Conservation (phyloP, 495 filamentous ascomycete species). For the Penicillium alfredii region DNA sequence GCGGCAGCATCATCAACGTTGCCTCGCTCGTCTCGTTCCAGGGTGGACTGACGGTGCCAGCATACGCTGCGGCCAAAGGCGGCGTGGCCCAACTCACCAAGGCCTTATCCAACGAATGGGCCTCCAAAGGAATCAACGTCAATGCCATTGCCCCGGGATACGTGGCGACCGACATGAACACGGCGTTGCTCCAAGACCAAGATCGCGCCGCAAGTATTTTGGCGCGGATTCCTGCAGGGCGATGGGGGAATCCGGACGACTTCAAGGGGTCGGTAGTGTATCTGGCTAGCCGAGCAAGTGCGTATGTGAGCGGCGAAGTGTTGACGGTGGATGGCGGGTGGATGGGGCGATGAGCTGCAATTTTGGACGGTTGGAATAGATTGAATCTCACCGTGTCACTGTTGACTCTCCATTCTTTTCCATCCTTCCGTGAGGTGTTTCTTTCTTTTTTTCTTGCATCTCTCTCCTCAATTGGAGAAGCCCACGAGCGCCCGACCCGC, state of each 20-base stretch:
- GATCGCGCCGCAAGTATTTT: conserved; percentile 60
- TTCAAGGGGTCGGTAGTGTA: conserved; percentile 37
- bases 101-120: conserved; percentile 77
- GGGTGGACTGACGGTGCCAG: conserved; percentile 74
- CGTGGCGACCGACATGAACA: conserved; percentile 83
- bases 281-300: conserved; percentile 50
- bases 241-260: conserved; percentile 49
- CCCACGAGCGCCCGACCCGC: too few species aligned
- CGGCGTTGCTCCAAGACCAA: conserved; percentile 61
- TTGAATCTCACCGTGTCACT: too few species aligned
- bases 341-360: conserved; percentile 58
- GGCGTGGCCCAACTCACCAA: conserved; percentile 79
- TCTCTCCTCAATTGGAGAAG: too few species aligned
- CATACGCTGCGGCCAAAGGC: conserved; percentile 77
- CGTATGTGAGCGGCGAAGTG: conserved; percentile 75
- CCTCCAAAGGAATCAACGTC: conserved; percentile 61
- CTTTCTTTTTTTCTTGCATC: too few species aligned
- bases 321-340: conserved; percentile 81
- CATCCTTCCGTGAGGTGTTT: too few species aligned
- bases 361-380: too few species aligned
- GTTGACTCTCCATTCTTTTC: too few species aligned
- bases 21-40: conserved; percentile 77
- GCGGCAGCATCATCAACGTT: conserved; percentile 75
- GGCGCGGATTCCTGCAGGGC: conserved; percentile 69
- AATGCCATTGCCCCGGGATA: conserved; percentile 72